Evolutionary conservation across 2,329 filamentous ascomycete species (phyloP).

Genomic region (Proliferodiscus dingleyae): DNA sequence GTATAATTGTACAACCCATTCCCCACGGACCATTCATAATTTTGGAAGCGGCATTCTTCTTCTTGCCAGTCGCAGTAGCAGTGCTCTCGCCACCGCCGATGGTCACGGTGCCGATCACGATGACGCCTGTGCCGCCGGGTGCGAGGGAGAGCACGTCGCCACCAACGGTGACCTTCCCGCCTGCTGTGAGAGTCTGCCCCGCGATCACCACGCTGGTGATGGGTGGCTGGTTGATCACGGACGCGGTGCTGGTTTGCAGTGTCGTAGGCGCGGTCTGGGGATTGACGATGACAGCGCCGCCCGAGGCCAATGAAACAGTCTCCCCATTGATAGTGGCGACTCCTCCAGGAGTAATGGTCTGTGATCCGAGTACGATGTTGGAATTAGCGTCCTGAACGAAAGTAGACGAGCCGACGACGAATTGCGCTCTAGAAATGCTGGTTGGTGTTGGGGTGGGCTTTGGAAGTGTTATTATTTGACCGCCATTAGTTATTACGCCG

Average conservation of each 20-base stretch:
- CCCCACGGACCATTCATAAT: neutral
- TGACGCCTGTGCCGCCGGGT: constrained; percentile 17
- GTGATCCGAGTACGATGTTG: constrained; percentile 2
- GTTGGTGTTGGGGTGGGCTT: constrained; percentile 3
- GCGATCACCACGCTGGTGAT: constrained; percentile 19
- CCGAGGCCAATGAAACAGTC: constrained; percentile 9
- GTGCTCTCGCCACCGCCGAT: constrained; percentile 16
- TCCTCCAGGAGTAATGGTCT: neutral
- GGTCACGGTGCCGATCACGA: constrained; percentile 25
- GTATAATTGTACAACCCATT: neutral
- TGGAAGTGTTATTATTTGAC: constrained; percentile 16
- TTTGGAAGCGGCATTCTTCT: constrained; percentile 17
- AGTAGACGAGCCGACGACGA: constrained; percentile 2
- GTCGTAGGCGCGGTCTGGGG: neutral
- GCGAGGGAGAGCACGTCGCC: constrained; percentile 26
- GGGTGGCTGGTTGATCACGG: neutral
- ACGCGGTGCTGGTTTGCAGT: constrained; percentile 2
- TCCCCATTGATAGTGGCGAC: constrained; percentile 6
- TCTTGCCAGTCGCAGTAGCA: constrained; percentile 14
- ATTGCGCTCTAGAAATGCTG: constrained; percentile 3
- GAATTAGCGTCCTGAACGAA: constrained; percentile 1
- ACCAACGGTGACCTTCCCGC: constrained; percentile 25
- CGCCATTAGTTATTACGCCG: constrained; percentile 12
- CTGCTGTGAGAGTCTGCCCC: constrained; percentile 25
- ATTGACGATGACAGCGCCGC: constrained; percentile 14